Evolutionary conservation across 495 filamentous ascomycete species (phyloP).

Genomic region (Penicillium soppii): DNA sequence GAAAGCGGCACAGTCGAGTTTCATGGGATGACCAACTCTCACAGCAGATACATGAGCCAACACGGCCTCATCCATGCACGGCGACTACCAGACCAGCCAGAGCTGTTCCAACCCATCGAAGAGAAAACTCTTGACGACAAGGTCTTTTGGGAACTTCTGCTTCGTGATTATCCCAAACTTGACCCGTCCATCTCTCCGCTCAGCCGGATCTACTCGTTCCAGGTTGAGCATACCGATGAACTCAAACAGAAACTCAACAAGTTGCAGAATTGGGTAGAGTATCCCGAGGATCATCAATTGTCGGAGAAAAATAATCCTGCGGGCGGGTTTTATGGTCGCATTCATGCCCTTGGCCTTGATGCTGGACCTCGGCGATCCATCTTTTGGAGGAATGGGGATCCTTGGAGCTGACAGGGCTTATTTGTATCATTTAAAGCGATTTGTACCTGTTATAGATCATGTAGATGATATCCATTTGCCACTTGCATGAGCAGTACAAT

Average conservation of each 20-base stretch:
- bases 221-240: background rate
- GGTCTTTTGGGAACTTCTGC: slow-evolving; percentile 10
- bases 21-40: slow-evolving; percentile 1
- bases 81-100: slow-evolving; percentile 4
- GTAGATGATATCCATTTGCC: slow-evolving; percentile 3
- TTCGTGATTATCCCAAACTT: slow-evolving; percentile 4
- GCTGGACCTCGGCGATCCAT: slow-evolving; percentile 9
- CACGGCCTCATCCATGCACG: slow-evolving; percentile 2
- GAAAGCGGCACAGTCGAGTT: slow-evolving; percentile 9
- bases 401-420: slow-evolving; percentile 9
- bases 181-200: slow-evolving; percentile 19
- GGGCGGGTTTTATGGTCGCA: slow-evolving; percentile 21
- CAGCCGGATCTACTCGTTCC: slow-evolving; percentile 24
- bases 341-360: slow-evolving; percentile 14
- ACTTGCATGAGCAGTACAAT: background rate
- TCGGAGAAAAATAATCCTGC: slow-evolving; percentile 10
- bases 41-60: background rate
- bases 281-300: slow-evolving; percentile 14
- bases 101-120: slow-evolving; percentile 2
- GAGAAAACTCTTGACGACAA: slow-evolving; percentile 1
- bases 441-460: background rate
- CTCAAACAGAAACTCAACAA: slow-evolving; percentile 2
- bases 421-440: background rate
- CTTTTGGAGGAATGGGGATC: slow-evolving; percentile 13
- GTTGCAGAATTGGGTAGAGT: slow-evolving; percentile 12